These are phyloP conservation scores for Paspalum vaginatum DNA, from an alignment of 176 grass and related monocot species.

Conservation along the genomic window DNA sequence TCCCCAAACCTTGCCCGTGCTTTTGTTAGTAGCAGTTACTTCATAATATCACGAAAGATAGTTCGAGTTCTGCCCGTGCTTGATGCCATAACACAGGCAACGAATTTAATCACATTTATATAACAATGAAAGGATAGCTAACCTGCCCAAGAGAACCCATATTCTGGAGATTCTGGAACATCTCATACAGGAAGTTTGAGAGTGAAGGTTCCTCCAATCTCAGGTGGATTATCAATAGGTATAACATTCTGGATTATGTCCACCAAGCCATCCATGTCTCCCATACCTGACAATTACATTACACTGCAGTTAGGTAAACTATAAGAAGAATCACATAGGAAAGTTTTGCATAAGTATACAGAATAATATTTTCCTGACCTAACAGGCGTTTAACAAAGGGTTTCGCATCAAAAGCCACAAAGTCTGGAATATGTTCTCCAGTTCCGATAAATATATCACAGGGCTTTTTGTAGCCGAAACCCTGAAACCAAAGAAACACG, in stretches of 20 bases:
- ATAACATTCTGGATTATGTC: conserved; percentile 79
- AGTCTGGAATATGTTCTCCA: conserved; percentile 85
- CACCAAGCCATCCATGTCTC: conserved; percentile 82
- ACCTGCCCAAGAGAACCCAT: conserved; percentile 91
- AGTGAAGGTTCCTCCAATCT: conserved; percentile 77
- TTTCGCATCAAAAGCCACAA: conserved; percentile 89
- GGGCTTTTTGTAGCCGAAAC: conserved; percentile 91
- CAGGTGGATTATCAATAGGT: conserved; percentile 64
- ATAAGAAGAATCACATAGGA: neutral
- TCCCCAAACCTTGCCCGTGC: neutral
- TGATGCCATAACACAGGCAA: neutral
- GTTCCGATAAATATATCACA: conserved; percentile 96
- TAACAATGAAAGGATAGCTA: conserved; percentile 12
- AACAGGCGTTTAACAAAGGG: conserved; percentile 94
- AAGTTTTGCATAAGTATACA: neutral
- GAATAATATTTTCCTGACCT: conserved; percentile 52
- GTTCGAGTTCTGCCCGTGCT: neutral
- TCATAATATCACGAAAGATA: neutral
- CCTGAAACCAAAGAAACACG: conserved; percentile 39
- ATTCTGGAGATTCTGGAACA: conserved; percentile 80
- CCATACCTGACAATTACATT: conserved; percentile 58
- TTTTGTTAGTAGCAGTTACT: too few species aligned
- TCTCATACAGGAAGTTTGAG: conserved; percentile 68
- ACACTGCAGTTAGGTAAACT: conserved; percentile 26
- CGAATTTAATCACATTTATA: conserved; percentile 7